Evolutionary conservation across 177 flowering plant genomes (phyloP), one percentile per base, ranked within the genome.

Genomic region (Vitis hybrid): DNA sequence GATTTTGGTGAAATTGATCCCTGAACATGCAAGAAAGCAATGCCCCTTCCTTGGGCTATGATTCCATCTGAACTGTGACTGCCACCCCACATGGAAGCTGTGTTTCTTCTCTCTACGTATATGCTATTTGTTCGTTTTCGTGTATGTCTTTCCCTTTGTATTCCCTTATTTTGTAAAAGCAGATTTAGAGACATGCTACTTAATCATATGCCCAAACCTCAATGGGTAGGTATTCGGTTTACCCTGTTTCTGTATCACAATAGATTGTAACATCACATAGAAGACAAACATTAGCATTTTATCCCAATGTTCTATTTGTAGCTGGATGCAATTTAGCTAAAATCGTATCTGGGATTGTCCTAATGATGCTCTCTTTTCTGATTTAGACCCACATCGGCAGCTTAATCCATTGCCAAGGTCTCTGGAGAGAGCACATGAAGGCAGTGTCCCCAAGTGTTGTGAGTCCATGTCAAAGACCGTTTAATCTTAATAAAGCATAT

Each of bases 21-120:
- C 97, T 0, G 93, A 87, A 80, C 97, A 92, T 73, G 93, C 94
- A 23, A 83, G 88, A 70, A 91, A 90, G 81, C 93, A 91, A 54
- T 90, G 89, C 45, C 78, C 91, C 51, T 86, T 78, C 72, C 84
- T 86, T 23, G 90, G 88, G 18, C 74, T 86, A 67, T 89, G 83
- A 88, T 69, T 40, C 49, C 52, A 14, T 48, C 59, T 48, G 61
- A 55, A 49, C 40, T 52, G 72, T 70, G 65, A 19, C 58, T 11
- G 59, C 54, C 17, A 6, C 14, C 17, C 21, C 51, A 30, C 21
- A 61, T 50, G 73, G 62, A 78, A 58, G 21, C 70, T 51, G 51
- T 56, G 56, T 40, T 54, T 56, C 56, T 17, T 52, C 19, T 55
- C 52, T 54, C 49, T n/a, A 40, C 50, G 45, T 40, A 40, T 56